Base-by-base conservation (phyloP, 257 asterid species). In the Nicotiana tabacum region DNA sequence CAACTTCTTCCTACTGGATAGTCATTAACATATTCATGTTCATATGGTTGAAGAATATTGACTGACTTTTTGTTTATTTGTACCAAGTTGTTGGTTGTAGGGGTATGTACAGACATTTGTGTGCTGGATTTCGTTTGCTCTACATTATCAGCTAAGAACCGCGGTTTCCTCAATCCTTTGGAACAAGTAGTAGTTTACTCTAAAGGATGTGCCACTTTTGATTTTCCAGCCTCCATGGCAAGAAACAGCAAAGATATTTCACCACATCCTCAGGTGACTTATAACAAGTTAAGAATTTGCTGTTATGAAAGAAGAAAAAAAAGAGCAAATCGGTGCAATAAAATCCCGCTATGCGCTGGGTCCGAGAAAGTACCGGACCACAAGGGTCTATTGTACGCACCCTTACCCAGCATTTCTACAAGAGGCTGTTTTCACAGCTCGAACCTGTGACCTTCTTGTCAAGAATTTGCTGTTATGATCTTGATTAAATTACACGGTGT, bases 51-150 rank as follows among this genome's bases (percentile, higher is more conserved):
- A 69, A 7, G 39, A 30, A 9, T 16, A 13, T 21, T 6, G 78
- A 15, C 39, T 84, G 74, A 83, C 12, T 77, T 18, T 5, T 74
- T 32, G 64, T 78, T 33, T 66, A 15, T 78, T 21, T 53, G 37
- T 77, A 48, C 35, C 35, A 43, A 93, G 97, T 60, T 91, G 85
- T 4, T 91, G 86, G 94, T 93, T 51, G 89, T 87, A 48, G 96
- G 97, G 9, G 35, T 87, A 51, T 93, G 97, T 88, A 93, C 97
- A 4, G 97, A 93, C 84, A 91, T 93, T 5, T 91, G 97, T 12
- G 97, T 93, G 77, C 86, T 93, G 83, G 97, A 93, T 87, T 91
- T 93, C n/a, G 93, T 90, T 27, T 89, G 94, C 86, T 91, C 96
- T 43, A 85, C 94, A 4, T 24, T 93, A 84, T 93, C 97, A 4